These are phyloP conservation scores for Phlyctochytrium planicorne DNA, from an alignment of 192 early-diverging fungal genomes.

Conservation along the genomic window DNA sequence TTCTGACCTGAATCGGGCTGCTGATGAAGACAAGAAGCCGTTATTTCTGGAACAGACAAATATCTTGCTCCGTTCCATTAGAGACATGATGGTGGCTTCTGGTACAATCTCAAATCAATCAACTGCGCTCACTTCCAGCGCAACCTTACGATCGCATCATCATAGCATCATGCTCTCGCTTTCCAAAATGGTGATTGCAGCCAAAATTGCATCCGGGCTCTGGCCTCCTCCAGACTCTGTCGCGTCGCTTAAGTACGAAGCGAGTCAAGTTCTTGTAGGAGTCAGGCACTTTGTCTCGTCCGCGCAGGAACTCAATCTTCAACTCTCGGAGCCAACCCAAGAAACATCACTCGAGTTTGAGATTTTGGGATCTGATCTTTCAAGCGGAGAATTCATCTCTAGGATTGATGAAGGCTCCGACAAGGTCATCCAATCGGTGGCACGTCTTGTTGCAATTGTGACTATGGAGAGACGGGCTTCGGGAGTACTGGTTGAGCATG, in stretches of 20 bases:
- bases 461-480: conserved; percentile 29
- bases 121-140: conserved; percentile 64
- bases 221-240: conserved; percentile 89
- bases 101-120: conserved; percentile 68
- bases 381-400: conserved; percentile 37
- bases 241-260: conserved; percentile 75
- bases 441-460: conserved; percentile 37
- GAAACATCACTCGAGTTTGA: conserved; percentile 34
- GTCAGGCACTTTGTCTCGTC: conserved; percentile 66
- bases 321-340: conserved; percentile 18
- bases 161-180: conserved; percentile 75
- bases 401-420: conserved; percentile 40
- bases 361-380: conserved; percentile 31
- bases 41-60: conserved; percentile 57
- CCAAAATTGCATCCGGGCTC: conserved; percentile 78
- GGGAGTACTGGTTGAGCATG: conserved; percentile 40
- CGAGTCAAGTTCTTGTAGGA: conserved; percentile 75
- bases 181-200: conserved; percentile 79
- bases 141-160: conserved; percentile 66
- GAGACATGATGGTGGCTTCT: conserved; percentile 82
- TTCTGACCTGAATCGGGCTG: conserved; percentile 41
- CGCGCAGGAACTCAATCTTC: conserved; percentile 27
- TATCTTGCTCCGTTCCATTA: conserved; percentile 72
- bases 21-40: conserved; percentile 46
- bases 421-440: conserved; percentile 33